Percentiles rank a stretch among this genome's conserved stretches.
phyloP scores from a whole-genome alignment of 768 basidiomycete genomes.

The Rubroboletus satanas region DNA sequence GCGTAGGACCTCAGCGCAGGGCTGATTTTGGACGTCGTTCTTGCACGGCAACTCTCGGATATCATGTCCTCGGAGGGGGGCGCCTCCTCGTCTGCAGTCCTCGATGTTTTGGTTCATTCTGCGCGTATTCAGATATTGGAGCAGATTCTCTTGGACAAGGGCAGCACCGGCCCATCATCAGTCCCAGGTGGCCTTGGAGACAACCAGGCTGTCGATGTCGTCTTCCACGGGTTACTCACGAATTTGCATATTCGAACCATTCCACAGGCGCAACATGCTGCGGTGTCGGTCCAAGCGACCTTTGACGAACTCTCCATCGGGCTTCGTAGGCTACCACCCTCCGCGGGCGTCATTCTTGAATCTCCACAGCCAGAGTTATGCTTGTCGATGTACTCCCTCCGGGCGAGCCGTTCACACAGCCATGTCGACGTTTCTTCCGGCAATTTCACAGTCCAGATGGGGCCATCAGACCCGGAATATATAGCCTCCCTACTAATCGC shows the following conservation, averaged over 20 bases:
- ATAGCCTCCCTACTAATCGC: slow-evolving; percentile 14
- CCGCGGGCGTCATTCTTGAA: not conserved
- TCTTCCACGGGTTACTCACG: slow-evolving; percentile 14
- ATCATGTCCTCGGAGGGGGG: slow-evolving; percentile 26
- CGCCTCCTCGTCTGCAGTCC: slow-evolving; percentile 20
- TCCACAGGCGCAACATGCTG: not conserved
- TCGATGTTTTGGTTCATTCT: slow-evolving; percentile 44
- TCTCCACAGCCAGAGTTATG: slow-evolving; percentile 17
- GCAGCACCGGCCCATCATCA: not conserved
- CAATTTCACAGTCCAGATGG: slow-evolving; percentile 23
- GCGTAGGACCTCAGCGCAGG: slow-evolving; percentile 37
- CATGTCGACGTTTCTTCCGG: slow-evolving; percentile 21
- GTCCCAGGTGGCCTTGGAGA: not conserved
- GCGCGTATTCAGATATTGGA: slow-evolving; percentile 45
- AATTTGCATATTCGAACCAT: slow-evolving; percentile 14
- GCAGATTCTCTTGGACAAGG: slow-evolving; percentile 31
- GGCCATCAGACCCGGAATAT: slow-evolving; percentile 31
- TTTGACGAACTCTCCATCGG: slow-evolving; percentile 18
- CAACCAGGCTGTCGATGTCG: slow-evolving; percentile 14
- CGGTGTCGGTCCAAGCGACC: not conserved
- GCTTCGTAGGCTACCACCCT: slow-evolving; percentile 8
- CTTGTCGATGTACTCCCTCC: slow-evolving; percentile 20
- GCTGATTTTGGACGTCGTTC: slow-evolving; percentile 38
- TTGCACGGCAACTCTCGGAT: slow-evolving; percentile 37
- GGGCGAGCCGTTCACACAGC: slow-evolving; percentile 7